A percentile compares a stretch with the other conserved stretches of the same genome.
Conservation (phyloP, 306 rosid genomes). For the Trifolium dubium region DNA sequence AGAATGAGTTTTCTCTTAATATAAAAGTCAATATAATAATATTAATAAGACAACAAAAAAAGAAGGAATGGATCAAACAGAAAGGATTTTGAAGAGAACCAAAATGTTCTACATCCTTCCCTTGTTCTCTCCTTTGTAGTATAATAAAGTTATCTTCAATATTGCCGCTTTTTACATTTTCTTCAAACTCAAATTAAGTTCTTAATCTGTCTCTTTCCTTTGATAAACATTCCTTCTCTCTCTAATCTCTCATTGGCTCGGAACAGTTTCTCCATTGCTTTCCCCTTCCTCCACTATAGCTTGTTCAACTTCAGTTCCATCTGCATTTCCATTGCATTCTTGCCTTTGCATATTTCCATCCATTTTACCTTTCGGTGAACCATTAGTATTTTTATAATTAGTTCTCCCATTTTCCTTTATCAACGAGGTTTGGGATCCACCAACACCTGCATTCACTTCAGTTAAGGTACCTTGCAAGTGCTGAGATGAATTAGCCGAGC, state of each 20-base stretch:
- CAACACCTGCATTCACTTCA: conserved; percentile 53
- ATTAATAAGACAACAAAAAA: conserved; percentile 12
- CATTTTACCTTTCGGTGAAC: conserved; percentile 54
- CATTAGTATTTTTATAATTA: conserved; percentile 41
- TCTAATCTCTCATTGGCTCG: conserved; percentile 8
- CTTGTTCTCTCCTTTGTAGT: conserved; percentile 10
- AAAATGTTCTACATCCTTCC: conserved; percentile 4
- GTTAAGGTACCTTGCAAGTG: conserved; percentile 46
- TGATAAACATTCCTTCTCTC: not conserved
- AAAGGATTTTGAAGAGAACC: conserved; percentile 21
- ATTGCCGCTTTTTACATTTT: conserved; percentile 24
- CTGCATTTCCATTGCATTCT: conserved; percentile 70
- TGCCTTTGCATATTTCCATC: conserved; percentile 43
- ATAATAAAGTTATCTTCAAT: not conserved
- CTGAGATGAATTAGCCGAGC: conserved; percentile 69
- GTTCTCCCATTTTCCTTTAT: conserved; percentile 69
- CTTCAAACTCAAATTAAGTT: conserved; percentile 18
- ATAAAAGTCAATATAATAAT: conserved; percentile 3
- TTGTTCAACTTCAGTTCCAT: conserved; percentile 14
- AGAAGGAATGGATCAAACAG: not conserved
- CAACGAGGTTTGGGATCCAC: conserved; percentile 49
- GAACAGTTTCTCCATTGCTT: not conserved
- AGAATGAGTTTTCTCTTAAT: conserved; percentile 7
- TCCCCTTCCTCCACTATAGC: conserved; percentile 2
- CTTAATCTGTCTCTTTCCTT: conserved; percentile 14